These are phyloP conservation scores for Drechslera avenae DNA, from an alignment of 2,329 filamentous ascomycete genomes.

Conservation along the genomic window DNA sequence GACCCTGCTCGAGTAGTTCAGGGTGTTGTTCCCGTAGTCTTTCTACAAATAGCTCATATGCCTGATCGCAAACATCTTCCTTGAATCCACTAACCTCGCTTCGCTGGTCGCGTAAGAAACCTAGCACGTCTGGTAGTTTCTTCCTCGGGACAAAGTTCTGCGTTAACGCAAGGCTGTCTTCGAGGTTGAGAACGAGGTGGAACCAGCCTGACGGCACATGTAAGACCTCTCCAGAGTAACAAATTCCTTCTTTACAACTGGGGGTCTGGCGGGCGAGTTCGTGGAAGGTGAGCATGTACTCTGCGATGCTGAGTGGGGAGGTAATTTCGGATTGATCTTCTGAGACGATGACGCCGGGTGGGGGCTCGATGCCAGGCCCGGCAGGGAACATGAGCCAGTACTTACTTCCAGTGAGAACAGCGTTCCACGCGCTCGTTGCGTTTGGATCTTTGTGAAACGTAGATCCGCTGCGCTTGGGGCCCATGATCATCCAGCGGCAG, in stretches of 20 bases:
- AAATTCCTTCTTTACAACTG: constrained; percentile 86
- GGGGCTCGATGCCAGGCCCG: constrained; percentile 63
- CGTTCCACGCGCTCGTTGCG: constrained; percentile 87
- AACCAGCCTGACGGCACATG: constrained; percentile 97
- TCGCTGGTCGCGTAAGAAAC: constrained; percentile 79
- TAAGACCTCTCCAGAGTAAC: constrained; percentile 80
- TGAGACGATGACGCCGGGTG: constrained; percentile 89
- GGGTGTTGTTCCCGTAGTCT: constrained; percentile 68
- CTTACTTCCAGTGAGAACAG: constrained; percentile 84
- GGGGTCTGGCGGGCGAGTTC: constrained; percentile 74
- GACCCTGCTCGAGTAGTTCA: constrained; percentile 65
- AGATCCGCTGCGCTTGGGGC: constrained; percentile 83
- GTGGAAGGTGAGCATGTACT: constrained; percentile 93
- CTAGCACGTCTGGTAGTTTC: constrained; percentile 75
- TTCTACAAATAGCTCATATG: constrained; percentile 73
- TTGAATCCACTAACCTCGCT: constrained; percentile 89
- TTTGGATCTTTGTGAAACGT: constrained; percentile 90
- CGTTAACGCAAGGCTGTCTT: constrained; percentile 83
- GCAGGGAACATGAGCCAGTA: constrained; percentile 99
- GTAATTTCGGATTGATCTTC: constrained; percentile 92
- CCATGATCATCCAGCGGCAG: constrained; percentile 90
- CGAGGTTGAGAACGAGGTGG: constrained; percentile 91
- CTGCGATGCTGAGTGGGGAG: constrained; percentile 91
- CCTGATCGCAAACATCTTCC: constrained; percentile 69
- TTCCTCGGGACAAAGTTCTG: constrained; percentile 89